phyloP scores from a whole-genome alignment of 1,139 yeast genomes.

The Schizosaccharomyces versatilis region DNA sequence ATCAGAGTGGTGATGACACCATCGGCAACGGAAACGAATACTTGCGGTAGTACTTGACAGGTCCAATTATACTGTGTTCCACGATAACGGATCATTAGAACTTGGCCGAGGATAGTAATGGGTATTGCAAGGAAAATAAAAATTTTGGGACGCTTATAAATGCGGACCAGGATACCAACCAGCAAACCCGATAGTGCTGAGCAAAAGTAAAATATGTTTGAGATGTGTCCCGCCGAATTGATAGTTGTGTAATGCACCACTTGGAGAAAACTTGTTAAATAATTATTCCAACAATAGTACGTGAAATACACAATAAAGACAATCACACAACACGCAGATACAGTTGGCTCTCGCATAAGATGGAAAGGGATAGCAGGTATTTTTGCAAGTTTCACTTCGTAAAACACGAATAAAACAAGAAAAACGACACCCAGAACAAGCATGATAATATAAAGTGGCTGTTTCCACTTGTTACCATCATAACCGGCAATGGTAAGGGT shows the following conservation, averaged over 20 bases:
- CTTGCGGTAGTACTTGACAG: conserved; percentile 13
- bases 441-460: conserved; percentile 19
- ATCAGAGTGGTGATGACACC: conserved; percentile 40
- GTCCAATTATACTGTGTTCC: conserved; percentile 9
- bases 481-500: conserved; percentile 20
- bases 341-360: conserved; percentile 12
- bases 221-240: conserved; percentile 13
- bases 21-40: conserved; percentile 39
- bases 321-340: conserved; percentile 13
- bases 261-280: conserved; percentile 6
- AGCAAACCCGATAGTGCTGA: conserved; percentile 13
- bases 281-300: conserved; percentile 12
- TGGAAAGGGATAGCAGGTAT: conserved; percentile 12
- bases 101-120: conserved; percentile 12
- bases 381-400: conserved; percentile 12
- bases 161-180: conserved; percentile 11
- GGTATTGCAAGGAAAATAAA: conserved; percentile 13
- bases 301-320: conserved; percentile 15
- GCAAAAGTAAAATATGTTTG: conserved; percentile 14
- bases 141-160: conserved; percentile 11
- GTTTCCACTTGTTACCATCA: conserved; percentile 16
- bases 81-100: conserved; percentile 13
- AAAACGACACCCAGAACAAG: conserved; percentile 11
- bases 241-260: conserved; percentile 7
- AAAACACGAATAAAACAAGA: conserved; percentile 11